phyloP scores from a whole-genome alignment of 352 stramenopile genomes.

The Pythium brachiatum region DNA sequence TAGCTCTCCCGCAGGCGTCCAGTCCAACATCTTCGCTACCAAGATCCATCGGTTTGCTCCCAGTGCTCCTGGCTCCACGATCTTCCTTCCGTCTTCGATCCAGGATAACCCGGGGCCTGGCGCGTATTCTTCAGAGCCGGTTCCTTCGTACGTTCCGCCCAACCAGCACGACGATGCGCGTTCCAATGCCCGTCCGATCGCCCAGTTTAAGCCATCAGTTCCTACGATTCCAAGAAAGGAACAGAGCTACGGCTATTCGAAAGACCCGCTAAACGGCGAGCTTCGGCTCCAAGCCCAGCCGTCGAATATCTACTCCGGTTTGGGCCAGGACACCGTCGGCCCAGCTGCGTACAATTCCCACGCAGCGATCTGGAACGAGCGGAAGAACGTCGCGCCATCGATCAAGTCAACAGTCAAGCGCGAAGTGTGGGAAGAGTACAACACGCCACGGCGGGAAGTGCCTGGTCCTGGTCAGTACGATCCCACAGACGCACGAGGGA shows the following conservation, averaged over 20 bases:
- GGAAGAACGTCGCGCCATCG: conserved; percentile 62
- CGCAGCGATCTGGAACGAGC: conserved; percentile 54
- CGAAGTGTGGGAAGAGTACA: conserved; percentile 66
- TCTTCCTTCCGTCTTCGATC: conserved; percentile 62
- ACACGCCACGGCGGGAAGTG: conserved; percentile 41
- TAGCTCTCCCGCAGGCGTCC: conserved; percentile 7
- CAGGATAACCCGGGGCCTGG: conserved; percentile 70
- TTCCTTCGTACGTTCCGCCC: not conserved
- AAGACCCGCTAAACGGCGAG: conserved; percentile 36
- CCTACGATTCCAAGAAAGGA: conserved; percentile 71
- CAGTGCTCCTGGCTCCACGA: conserved; percentile 62
- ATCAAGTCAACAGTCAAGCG: conserved; percentile 69
- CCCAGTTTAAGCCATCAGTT: conserved; percentile 44
- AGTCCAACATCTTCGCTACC: conserved; percentile 68
- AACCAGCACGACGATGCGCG: conserved; percentile 19
- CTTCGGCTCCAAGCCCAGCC: conserved; percentile 46
- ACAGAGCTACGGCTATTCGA: conserved; percentile 73
- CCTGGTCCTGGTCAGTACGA: conserved; percentile 70
- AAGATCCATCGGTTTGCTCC: conserved; percentile 79
- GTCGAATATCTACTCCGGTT: conserved; percentile 52
- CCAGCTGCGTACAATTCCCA: conserved; percentile 65
- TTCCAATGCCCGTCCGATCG: not conserved
- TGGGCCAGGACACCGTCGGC: conserved; percentile 71
- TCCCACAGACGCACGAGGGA: conserved; percentile 9
- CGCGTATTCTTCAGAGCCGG: conserved; percentile 9